Conservation (phyloP, 1,284 basidiomycete species). For the Trichosporon sp. region DNA sequence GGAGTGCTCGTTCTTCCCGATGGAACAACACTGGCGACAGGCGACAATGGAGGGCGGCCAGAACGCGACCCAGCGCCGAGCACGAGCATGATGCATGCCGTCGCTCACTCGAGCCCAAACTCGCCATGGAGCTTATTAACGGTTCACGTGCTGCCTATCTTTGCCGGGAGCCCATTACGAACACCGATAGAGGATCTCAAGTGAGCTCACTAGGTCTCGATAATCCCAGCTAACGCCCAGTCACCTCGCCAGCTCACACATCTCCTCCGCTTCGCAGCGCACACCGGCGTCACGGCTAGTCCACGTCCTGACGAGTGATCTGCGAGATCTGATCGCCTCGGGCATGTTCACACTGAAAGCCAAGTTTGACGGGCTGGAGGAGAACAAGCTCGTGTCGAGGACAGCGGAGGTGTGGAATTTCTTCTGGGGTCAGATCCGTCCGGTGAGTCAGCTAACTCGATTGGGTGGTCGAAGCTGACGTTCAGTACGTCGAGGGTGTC, state of each 20-base stretch:
- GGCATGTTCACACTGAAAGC: constrained; percentile 90
- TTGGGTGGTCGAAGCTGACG: background rate
- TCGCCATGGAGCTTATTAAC: constrained; percentile 73
- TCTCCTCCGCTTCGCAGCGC: constrained; percentile 37
- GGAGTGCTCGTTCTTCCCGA: constrained; percentile 37
- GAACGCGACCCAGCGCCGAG: background rate
- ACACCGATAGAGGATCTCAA: constrained; percentile 90
- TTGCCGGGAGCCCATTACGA: constrained; percentile 84
- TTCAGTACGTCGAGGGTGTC: constrained; percentile 49
- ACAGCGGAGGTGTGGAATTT: constrained; percentile 87
- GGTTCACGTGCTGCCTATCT: constrained; percentile 78
- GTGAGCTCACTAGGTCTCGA: constrained; percentile 21
- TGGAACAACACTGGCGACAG: constrained; percentile 31
- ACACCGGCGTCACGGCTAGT: constrained; percentile 46
- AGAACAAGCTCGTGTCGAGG: constrained; percentile 59
- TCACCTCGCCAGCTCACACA: constrained; percentile 38
- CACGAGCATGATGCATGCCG: constrained; percentile 21
- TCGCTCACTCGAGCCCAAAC: constrained; percentile 39
- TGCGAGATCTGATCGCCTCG: constrained; percentile 71
- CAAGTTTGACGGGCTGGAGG: constrained; percentile 64
- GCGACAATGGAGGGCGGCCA: constrained; percentile 2
- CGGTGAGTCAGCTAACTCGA: constrained; percentile 43
- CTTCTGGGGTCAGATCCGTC: constrained; percentile 88
- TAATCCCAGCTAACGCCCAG: constrained; percentile 18
- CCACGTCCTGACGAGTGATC: constrained; percentile 64